Evolutionary conservation across 2,329 filamentous ascomycete species (phyloP).

Genomic region (Fusarium sp.): DNA sequence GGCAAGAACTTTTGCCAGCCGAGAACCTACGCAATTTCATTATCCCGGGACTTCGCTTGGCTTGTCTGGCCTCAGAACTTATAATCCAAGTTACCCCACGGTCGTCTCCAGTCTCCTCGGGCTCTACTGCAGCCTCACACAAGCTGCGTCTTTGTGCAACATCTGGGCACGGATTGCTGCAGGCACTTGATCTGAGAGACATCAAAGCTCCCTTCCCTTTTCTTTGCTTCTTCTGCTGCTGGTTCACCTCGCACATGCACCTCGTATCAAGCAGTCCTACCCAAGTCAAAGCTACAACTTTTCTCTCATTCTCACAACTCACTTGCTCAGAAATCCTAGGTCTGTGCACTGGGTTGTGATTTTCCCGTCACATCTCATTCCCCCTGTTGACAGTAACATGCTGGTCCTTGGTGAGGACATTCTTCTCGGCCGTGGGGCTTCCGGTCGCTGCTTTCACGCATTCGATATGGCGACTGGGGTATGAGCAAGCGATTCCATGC

Average conservation of each 20-base stretch:
- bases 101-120: conserved; percentile 12
- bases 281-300: conserved; percentile 5
- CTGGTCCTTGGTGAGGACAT: conserved; percentile 19
- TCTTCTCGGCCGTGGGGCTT: conserved; percentile 24
- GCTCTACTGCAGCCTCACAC: conserved; percentile 27
- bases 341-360: conserved; percentile 7
- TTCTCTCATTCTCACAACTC: neutral
- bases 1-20: conserved; percentile 2
- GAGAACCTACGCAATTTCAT: conserved; percentile 15
- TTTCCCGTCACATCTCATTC: conserved; percentile 22
- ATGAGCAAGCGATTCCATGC: conserved; percentile 24
- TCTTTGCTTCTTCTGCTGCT: neutral
- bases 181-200: conserved; percentile 27
- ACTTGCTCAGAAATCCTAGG: conserved; percentile 3
- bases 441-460: conserved; percentile 29
- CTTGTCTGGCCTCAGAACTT: conserved; percentile 34
- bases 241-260: conserved; percentile 22
- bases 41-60: conserved; percentile 18
- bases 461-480: conserved; percentile 12
- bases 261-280: conserved; percentile 41
- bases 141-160: conserved; percentile 4
- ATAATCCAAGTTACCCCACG: conserved; percentile 16
- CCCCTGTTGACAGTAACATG: conserved; percentile 21
- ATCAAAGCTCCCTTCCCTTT: conserved; percentile 16
- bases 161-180: conserved; percentile 21